Percentiles rank a stretch among this genome's conserved stretches.
These are phyloP conservation scores for Naganishia friedmannii DNA, from an alignment of 768 basidiomycete species.

Conservation along the genomic window DNA sequence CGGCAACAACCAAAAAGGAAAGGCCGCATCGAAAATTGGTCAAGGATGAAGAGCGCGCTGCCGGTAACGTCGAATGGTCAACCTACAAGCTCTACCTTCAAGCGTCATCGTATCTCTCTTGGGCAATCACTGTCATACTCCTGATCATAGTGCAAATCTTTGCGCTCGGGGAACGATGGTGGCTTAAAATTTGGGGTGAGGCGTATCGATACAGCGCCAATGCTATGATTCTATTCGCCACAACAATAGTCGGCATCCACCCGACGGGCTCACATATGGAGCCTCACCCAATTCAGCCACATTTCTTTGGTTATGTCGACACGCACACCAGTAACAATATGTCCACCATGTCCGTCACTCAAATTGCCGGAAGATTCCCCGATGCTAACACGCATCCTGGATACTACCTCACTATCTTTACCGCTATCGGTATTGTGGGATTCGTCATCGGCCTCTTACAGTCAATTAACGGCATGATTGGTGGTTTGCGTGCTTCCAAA, in stretches of 20 bases:
- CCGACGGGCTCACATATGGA: neutral
- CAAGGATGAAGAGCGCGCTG: constrained; percentile 76
- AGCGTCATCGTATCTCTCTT: constrained; percentile 47
- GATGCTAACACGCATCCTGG: constrained; percentile 25
- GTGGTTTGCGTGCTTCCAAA: constrained; percentile 15
- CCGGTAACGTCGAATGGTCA: constrained; percentile 76
- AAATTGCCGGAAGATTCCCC: constrained; percentile 4
- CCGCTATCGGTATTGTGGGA: constrained; percentile 14
- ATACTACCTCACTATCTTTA: constrained; percentile 16
- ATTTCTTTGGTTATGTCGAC: neutral
- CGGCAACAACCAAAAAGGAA: constrained; percentile 40
- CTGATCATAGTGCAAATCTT: constrained; percentile 57
- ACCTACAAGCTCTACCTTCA: constrained; percentile 58
- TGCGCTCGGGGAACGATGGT: constrained; percentile 51
- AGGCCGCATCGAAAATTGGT: constrained; percentile 55
- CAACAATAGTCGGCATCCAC: constrained; percentile 1
- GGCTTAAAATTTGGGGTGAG: constrained; percentile 79
- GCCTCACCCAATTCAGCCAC: constrained; percentile 8
- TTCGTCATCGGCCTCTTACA: constrained; percentile 10
- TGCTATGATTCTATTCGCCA: constrained; percentile 8
- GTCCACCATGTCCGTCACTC: neutral
- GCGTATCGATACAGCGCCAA: constrained; percentile 42
- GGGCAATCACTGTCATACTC: constrained; percentile 46
- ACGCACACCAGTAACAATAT: neutral
- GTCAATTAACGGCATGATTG: constrained; percentile 28